Base-by-base conservation (phyloP, 371 early-diverging fungal genomes). In the Phascolomyces articulosus region DNA sequence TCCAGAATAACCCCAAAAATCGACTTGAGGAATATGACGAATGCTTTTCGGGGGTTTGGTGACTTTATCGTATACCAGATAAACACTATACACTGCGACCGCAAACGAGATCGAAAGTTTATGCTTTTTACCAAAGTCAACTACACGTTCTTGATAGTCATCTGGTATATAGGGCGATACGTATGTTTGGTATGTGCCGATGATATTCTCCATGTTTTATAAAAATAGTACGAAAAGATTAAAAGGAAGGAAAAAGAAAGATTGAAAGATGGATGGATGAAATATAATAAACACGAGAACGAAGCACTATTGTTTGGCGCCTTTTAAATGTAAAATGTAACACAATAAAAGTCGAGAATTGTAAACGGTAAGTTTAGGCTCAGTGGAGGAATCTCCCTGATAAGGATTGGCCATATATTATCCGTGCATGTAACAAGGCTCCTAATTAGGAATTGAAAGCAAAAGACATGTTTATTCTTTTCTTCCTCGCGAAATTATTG, bases 11-110 rank as follows among this genome's bases (percentile, higher is more conserved):
- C 29, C 24, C 15, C 55, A 41, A 41, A 66, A 61, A 29, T 21
- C 7, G 7, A 59, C 55, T 27, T 54, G 34, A 6, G 68, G 68
- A 7, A 68, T 34, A 27, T 68, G 68, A 2, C 68, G 68, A 10
- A 60, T 26, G 20, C 40, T 20, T 20, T 16, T 28, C 13, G 65
- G 65, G 7, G 60, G 57, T 24, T 13, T 38, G 8, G 62, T 21
- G 23, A 62, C 9, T 34, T 49, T 53, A 21, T 54, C 40, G 34
- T 38, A 54, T 4, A 51, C 11, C 20, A 53, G 38, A 4, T 53
- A 53, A 2, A 53, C n/a, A 23, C 58, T 24, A 24, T 31, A 13
- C 15, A 58, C 13, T 40, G 40, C 24, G 23, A 58, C 24, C 1
- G 58, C 58, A 40, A 34, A 11, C 11, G 58, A 38, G 7, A 58